Conservation (phyloP, 768 basidiomycete species). For the Podaxis sp. region DNA sequence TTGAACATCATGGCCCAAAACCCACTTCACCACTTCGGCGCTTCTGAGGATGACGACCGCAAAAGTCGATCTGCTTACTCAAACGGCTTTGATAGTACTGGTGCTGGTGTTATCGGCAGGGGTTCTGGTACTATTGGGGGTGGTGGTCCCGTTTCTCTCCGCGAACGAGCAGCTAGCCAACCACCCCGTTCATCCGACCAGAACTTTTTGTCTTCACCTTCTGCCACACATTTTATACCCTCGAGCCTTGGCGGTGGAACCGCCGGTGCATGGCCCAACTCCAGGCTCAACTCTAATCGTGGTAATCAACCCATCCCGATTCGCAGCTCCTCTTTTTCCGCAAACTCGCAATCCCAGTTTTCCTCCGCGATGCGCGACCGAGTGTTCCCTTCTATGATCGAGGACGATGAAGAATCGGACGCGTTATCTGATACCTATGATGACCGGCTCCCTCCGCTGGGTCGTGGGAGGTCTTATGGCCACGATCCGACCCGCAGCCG, state of each 20-base stretch:
- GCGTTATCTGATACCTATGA: slow-evolving; percentile 62
- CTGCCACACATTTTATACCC: slow-evolving; percentile 51
- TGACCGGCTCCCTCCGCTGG: slow-evolving; percentile 46
- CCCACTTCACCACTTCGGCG: slow-evolving; percentile 9
- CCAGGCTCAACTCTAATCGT: slow-evolving; percentile 47
- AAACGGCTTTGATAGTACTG: slow-evolving; percentile 7
- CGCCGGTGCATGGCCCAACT: slow-evolving; percentile 39
- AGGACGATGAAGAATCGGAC: slow-evolving; percentile 74
- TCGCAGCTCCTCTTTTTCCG: slow-evolving; percentile 68
- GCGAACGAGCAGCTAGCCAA: slow-evolving; percentile 71
- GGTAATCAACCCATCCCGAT: slow-evolving; percentile 54
- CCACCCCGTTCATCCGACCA: slow-evolving; percentile 57
- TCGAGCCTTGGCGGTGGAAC: slow-evolving; percentile 43
- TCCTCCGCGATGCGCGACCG: slow-evolving; percentile 66
- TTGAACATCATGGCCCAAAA: slow-evolving; percentile 10
- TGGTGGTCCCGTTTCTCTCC: slow-evolving; percentile 44
- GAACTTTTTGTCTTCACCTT: slow-evolving; percentile 49
- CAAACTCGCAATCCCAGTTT: slow-evolving; percentile 55
- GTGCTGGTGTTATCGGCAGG: not conserved
- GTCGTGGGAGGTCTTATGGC: slow-evolving; percentile 59
- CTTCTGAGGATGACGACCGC: slow-evolving; percentile 11
- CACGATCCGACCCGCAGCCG: slow-evolving; percentile 70
- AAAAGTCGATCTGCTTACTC: slow-evolving; percentile 11
- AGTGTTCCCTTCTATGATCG: slow-evolving; percentile 72
- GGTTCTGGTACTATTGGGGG: slow-evolving; percentile 29